Percentiles rank a stretch among this genome's conserved stretches.
These are phyloP conservation scores for Penicillium argentinense DNA, from an alignment of 495 filamentous ascomycete genomes.

Conservation along the genomic window DNA sequence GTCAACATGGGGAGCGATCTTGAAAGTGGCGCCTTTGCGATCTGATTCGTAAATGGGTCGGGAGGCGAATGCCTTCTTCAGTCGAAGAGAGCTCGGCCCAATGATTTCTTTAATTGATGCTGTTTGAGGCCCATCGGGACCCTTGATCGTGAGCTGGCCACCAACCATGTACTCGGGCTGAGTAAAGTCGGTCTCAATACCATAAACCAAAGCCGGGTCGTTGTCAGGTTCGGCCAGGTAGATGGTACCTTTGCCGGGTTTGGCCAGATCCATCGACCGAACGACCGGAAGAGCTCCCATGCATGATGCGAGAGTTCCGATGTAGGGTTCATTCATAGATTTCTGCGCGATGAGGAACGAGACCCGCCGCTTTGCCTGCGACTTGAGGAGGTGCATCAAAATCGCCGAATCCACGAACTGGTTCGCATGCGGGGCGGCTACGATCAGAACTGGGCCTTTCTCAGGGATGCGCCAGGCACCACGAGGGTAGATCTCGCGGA, in stretches of 20 bases:
- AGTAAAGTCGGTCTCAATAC: slow-evolving; percentile 79
- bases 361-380: slow-evolving; percentile 80
- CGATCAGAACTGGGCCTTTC: slow-evolving; percentile 84
- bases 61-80: slow-evolving; percentile 82
- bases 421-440: slow-evolving; percentile 96
- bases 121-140: slow-evolving; percentile 72
- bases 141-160: slow-evolving; percentile 81
- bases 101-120: slow-evolving; percentile 75
- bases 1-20: slow-evolving; percentile 88
- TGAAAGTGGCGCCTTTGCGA: slow-evolving; percentile 77
- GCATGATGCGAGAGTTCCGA: slow-evolving; percentile 74
- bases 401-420: slow-evolving; percentile 96
- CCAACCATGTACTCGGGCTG: slow-evolving; percentile 66
- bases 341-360: slow-evolving; percentile 91
- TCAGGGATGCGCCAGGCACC: slow-evolving; percentile 88
- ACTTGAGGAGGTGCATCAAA: slow-evolving; percentile 80
- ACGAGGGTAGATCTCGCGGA: slow-evolving; percentile 92
- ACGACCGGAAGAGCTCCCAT: slow-evolving; percentile 87
- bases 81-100: slow-evolving; percentile 71
- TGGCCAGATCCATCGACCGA: slow-evolving; percentile 84
- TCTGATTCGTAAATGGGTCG: slow-evolving; percentile 51
- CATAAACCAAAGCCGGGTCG: slow-evolving; percentile 76
- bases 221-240: slow-evolving; percentile 86
- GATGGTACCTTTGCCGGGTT: slow-evolving; percentile 72
- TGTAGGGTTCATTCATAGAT: slow-evolving; percentile 80